phyloP scores from a whole-genome alignment of 768 basidiomycete genomes.

The Suillus lakei region DNA sequence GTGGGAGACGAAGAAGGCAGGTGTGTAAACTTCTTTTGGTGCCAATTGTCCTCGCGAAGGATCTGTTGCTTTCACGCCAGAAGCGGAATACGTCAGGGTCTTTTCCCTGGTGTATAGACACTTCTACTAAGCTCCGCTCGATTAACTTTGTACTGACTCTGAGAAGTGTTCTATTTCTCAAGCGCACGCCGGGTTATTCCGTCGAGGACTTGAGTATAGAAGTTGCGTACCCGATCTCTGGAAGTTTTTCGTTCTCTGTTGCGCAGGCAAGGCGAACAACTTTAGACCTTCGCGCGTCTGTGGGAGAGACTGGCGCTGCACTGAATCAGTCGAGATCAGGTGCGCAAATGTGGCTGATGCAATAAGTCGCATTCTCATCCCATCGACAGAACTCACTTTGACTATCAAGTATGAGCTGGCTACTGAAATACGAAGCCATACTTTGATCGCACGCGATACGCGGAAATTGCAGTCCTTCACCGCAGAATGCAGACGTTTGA shows the following conservation, averaged over 20 bases:
- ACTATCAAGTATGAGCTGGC: conserved; percentile 45
- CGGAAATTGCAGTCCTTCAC: conserved; percentile 51
- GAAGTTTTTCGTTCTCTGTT: conserved; percentile 57
- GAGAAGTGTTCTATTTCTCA: conserved; percentile 15
- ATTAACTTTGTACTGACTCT: conserved; percentile 8
- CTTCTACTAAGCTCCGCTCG: background rate
- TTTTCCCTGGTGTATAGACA: background rate
- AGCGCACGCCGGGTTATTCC: conserved; percentile 14
- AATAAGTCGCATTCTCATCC: conserved; percentile 9
- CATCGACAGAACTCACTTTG: conserved; percentile 53
- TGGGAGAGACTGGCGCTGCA: conserved; percentile 21
- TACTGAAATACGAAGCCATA: conserved; percentile 46
- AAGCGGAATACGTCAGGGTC: background rate
- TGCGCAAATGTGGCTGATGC: conserved; percentile 26
- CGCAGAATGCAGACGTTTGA: conserved; percentile 61
- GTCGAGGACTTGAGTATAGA: conserved; percentile 10
- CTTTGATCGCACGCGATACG: conserved; percentile 53
- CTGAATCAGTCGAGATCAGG: conserved; percentile 45
- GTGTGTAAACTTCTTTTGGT: conserved; percentile 36
- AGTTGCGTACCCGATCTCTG: conserved; percentile 53
- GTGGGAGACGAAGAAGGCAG: conserved; percentile 57
- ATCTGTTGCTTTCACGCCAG: background rate
- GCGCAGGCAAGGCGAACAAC: conserved; percentile 54
- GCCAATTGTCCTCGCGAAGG: conserved; percentile 9
- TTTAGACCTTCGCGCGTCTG: conserved; percentile 34